Evolutionary conservation across 495 filamentous ascomycete species (phyloP).

Genomic region (Aspergillus steynii): DNA sequence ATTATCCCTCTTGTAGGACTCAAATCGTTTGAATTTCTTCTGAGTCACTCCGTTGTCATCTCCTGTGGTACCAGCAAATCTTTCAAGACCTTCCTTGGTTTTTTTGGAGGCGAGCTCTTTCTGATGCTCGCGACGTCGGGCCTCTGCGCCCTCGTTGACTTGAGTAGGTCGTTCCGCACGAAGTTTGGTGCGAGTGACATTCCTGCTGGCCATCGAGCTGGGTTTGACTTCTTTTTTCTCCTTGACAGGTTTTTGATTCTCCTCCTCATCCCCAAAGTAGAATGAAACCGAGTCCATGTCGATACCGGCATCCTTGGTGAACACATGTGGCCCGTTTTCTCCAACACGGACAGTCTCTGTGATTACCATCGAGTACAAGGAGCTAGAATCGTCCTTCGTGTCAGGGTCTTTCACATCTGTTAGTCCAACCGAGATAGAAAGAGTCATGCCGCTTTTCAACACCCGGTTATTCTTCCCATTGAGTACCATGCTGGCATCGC

Average conservation of each 20-base stretch:
- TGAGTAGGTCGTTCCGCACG: slow-evolving; percentile 86
- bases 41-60: slow-evolving; percentile 86
- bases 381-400: slow-evolving; percentile 81
- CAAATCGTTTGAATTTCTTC: slow-evolving; percentile 98
- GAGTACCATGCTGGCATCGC: slow-evolving; percentile 76
- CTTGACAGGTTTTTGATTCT: slow-evolving; percentile 58
- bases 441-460: slow-evolving; percentile 94
- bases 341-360: slow-evolving; percentile 91
- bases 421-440: slow-evolving; percentile 85
- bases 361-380: slow-evolving; percentile 83
- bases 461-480: slow-evolving; percentile 80
- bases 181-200: slow-evolving; percentile 90
- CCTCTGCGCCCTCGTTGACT: slow-evolving; percentile 86
- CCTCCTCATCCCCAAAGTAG: slow-evolving; percentile 93
- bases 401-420: slow-evolving; percentile 80
- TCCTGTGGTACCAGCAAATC: slow-evolving; percentile 76
- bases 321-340: slow-evolving; percentile 70
- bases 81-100: slow-evolving; percentile 79
- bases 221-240: slow-evolving; percentile 81
- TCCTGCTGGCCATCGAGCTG: slow-evolving; percentile 81
- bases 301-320: slow-evolving; percentile 87
- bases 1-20: slow-evolving; percentile 98
- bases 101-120: slow-evolving; percentile 86
- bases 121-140: slow-evolving; percentile 85
- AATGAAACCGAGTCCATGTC: slow-evolving; percentile 92